phyloP scores from a whole-genome alignment of 2,329 filamentous ascomycete genomes.

The Diaporthe capsici region DNA sequence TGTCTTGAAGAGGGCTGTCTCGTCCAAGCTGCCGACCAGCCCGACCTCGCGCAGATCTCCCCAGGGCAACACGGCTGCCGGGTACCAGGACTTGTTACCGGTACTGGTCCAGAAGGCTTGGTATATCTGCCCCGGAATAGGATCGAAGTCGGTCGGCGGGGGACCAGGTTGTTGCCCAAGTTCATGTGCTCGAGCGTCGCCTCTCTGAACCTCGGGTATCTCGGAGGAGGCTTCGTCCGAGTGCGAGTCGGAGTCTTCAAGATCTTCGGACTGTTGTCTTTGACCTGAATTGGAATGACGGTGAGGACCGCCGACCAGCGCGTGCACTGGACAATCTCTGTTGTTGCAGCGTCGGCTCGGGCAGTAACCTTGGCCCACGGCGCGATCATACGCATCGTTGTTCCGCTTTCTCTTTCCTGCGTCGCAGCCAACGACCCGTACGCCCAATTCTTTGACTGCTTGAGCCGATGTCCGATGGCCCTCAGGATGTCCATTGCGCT shows the following conservation, averaged over 20 bases:
- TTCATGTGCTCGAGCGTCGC: background rate
- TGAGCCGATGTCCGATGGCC: background rate
- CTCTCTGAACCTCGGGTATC: background rate
- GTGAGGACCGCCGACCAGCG: background rate
- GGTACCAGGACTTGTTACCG: background rate
- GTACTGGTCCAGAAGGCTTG: background rate
- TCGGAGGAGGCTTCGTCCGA: background rate
- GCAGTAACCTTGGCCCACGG: background rate
- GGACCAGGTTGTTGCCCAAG: background rate
- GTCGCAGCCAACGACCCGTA: background rate
- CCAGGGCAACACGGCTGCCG: background rate
- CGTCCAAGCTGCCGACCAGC: background rate
- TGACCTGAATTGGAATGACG: background rate
- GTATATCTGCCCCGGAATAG: background rate
- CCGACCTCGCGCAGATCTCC: background rate
- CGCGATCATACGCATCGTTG: background rate
- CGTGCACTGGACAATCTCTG: background rate
- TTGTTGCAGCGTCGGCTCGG: background rate
- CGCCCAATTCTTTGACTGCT: background rate
- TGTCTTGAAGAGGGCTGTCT: background rate
- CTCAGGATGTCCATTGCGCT: background rate
- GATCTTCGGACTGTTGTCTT: background rate
- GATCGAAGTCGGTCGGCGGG: background rate
- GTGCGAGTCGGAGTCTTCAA: background rate
- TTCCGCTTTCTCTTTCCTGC: background rate